Evolutionary conservation across 1,284 basidiomycete species (phyloP).

Genomic region (Austroboletus novae-zelandiae): DNA sequence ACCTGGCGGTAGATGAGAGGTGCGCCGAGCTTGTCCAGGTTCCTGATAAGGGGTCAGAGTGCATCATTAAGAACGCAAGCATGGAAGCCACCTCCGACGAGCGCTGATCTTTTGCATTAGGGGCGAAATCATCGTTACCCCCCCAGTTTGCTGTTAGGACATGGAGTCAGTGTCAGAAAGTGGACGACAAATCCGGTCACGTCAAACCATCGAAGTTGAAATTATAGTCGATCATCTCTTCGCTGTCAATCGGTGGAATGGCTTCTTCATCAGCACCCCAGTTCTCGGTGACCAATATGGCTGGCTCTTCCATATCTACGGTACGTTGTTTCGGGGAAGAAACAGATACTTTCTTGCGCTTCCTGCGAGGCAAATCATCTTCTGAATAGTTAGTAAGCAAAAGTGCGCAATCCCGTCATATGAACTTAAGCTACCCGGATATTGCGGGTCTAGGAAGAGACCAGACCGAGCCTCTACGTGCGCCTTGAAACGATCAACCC

Average conservation of each 20-base stretch:
- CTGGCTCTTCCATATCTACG: not conserved
- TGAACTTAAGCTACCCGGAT: constrained; percentile 21
- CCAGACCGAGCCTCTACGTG: constrained; percentile 63
- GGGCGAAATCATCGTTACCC: constrained; percentile 13
- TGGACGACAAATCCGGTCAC: not conserved
- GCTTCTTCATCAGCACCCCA: constrained; percentile 3
- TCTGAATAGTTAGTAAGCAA: constrained; percentile 3
- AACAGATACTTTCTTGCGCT: constrained; percentile 25
- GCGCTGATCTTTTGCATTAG: constrained; percentile 34
- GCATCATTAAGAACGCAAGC: not conserved
- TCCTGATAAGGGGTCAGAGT: constrained; percentile 45
- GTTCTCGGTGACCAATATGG: constrained; percentile 2
- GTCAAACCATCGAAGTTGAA: constrained; percentile 27
- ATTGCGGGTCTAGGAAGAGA: constrained; percentile 39
- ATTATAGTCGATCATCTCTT: constrained; percentile 22
- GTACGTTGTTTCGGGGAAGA: not conserved
- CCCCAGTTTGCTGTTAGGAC: constrained; percentile 22
- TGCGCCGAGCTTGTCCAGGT: constrained; percentile 70
- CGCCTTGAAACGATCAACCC: constrained; percentile 65
- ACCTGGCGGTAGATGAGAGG: constrained; percentile 52
- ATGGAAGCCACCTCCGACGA: constrained; percentile 61
- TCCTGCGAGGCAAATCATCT: constrained; percentile 20
- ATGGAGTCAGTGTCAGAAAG: constrained; percentile 6
- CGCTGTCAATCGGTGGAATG: constrained; percentile 8
- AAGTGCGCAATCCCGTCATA: not conserved